These are phyloP conservation scores for Astrocystis sublimbata DNA, from an alignment of 495 filamentous ascomycete genomes.

Conservation along the genomic window DNA sequence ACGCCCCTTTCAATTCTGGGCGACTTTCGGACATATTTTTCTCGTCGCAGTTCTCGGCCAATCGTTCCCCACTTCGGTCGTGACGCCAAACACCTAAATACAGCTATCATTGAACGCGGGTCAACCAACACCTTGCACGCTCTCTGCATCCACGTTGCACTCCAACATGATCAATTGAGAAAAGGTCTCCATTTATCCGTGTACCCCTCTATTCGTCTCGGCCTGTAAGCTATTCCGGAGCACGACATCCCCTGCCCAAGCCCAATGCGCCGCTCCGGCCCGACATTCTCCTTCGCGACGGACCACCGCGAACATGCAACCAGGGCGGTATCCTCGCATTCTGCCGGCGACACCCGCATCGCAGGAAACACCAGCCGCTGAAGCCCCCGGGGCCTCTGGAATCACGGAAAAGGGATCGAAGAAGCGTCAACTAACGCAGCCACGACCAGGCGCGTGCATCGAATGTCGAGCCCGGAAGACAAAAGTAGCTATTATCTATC, in stretches of 20 bases:
- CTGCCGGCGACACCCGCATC: not conserved
- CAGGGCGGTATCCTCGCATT: slow-evolving; percentile 7
- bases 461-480: slow-evolving; percentile 8
- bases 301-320: not conserved
- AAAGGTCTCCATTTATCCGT: not conserved
- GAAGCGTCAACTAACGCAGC: slow-evolving; percentile 1
- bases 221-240: not conserved
- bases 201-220: not conserved
- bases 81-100: no score
- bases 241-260: not conserved
- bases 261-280: not conserved
- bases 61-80: no score
- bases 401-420: not conserved
- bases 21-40: no score
- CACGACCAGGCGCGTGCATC: slow-evolving; percentile 11
- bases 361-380: not conserved
- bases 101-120: no score
- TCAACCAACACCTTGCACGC: no score
- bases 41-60: no score
- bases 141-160: no score
- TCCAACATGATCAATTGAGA: not conserved
- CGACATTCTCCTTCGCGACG: not conserved
- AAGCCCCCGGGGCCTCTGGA: not conserved
- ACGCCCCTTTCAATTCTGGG: no score
- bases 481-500: slow-evolving; percentile 3